Conservation (phyloP, 2,329 filamentous ascomycete genomes). For the Anthostomella pinea region DNA sequence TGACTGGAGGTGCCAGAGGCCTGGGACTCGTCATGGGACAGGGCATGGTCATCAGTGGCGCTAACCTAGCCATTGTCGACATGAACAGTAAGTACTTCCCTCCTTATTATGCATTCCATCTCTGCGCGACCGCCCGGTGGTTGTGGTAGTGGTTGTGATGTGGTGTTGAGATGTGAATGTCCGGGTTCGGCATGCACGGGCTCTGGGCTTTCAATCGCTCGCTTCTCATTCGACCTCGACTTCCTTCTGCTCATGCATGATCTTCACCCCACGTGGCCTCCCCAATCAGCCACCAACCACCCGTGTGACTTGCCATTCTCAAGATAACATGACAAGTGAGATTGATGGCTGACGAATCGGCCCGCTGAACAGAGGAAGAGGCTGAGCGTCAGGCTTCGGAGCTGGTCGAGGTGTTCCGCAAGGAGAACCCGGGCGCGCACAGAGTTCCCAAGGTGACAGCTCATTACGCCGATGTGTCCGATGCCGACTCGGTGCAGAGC, state of each 20-base stretch:
- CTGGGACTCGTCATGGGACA: conserved; percentile 91
- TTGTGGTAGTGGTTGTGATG: too few relatives aligned
- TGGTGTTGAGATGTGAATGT: too few relatives aligned
- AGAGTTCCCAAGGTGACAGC: conserved; percentile 81
- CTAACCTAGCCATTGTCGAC: conserved; percentile 88
- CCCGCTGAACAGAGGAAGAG: conserved; percentile 64
- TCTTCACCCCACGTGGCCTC: too few relatives aligned
- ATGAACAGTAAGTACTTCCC: conserved; percentile 68
- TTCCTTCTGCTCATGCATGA: too few relatives aligned
- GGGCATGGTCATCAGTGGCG: conserved; percentile 82
- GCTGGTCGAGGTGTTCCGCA: conserved; percentile 71
- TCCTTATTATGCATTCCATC: neutral
- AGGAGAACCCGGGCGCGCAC: conserved; percentile 71
- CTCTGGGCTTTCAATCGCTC: too few relatives aligned
- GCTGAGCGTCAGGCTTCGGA: conserved; percentile 72
- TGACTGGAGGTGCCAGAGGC: conserved; percentile 88
- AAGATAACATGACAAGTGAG: too few relatives aligned
- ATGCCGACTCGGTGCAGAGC: conserved; percentile 71
- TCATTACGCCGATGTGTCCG: conserved; percentile 84
- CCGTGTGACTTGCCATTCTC: too few relatives aligned
- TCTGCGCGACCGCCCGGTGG: too few relatives aligned
- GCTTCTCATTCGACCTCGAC: too few relatives aligned
- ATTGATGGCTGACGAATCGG: conserved; percentile 14
- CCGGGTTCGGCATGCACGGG: too few relatives aligned
- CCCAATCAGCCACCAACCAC: too few relatives aligned